A percentile compares a stretch with the other conserved stretches of the same genome.
These are phyloP conservation scores for Phycomyces nitens DNA, from an alignment of 192 early-diverging fungal genomes.

Conservation along the genomic window DNA sequence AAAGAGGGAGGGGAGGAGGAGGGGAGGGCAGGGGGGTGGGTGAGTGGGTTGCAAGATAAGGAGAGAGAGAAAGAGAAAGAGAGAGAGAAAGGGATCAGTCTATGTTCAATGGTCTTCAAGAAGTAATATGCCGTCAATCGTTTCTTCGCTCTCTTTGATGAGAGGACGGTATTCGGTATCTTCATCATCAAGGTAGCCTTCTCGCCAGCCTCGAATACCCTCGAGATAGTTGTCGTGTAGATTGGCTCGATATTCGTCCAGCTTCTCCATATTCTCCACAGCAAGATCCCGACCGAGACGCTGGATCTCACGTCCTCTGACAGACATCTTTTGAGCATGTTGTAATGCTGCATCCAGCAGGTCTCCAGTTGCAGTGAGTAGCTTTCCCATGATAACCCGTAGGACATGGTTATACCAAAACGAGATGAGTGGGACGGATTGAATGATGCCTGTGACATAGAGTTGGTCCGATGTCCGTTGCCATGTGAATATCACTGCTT, in stretches of 20 bases:
- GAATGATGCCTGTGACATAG: constrained; percentile 37
- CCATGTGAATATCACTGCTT: not conserved
- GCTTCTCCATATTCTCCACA: constrained; percentile 31
- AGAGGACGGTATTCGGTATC: not conserved
- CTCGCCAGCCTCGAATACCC: constrained; percentile 25
- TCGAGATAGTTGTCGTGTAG: constrained; percentile 30
- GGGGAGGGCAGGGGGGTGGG: too few species aligned
- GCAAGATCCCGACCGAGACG: constrained; percentile 30
- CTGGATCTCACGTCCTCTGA: constrained; percentile 32
- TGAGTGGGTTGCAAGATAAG: too few species aligned
- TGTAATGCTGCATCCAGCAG: constrained; percentile 46
- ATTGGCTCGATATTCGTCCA: constrained; percentile 31
- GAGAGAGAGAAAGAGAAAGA: too few species aligned
- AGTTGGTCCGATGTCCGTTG: not conserved
- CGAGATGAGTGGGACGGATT: constrained; percentile 49
- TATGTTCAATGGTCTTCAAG: not conserved
- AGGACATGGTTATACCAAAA: constrained; percentile 61
- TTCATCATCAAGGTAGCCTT: constrained; percentile 15
- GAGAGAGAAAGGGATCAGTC: too few species aligned
- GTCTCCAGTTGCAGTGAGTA: constrained; percentile 47
- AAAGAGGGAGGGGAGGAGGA: too few species aligned
- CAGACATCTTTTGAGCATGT: constrained; percentile 37
- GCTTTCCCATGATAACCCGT: constrained; percentile 42
- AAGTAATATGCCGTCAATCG: not conserved
- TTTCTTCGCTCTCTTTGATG: constrained; percentile 3